Percentiles rank a stretch among this genome's conserved stretches.
Conservation (phyloP, 2,329 filamentous ascomycete species). For the Fusarium cicatricum region DNA sequence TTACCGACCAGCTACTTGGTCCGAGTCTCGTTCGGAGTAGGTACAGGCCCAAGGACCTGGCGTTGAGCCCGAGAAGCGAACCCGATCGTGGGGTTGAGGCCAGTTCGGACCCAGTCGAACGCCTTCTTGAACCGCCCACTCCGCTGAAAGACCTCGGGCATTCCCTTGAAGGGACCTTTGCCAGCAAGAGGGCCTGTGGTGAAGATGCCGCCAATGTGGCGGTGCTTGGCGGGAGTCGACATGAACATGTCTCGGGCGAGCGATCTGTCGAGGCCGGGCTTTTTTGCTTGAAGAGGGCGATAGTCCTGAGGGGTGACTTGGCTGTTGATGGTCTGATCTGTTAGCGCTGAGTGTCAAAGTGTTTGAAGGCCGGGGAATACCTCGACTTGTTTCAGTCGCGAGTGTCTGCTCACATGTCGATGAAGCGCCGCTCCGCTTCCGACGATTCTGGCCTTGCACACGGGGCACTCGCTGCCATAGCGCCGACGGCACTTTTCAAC, state of each 20-base stretch:
- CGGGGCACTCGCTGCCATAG: slow-evolving; percentile 1
- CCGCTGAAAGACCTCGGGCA: slow-evolving; percentile 1
- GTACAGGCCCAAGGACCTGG: neutral
- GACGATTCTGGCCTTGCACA: slow-evolving; percentile 11
- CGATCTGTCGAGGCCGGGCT: slow-evolving; percentile 1
- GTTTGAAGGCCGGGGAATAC: fast-evolving
- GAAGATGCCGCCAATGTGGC: slow-evolving; percentile 8
- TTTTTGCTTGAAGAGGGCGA: neutral
- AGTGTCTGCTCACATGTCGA: slow-evolving; percentile 16
- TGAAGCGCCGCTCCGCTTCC: neutral
- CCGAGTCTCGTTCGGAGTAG: neutral
- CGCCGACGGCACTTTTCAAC: no score
- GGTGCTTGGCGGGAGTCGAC: slow-evolving; percentile 14
- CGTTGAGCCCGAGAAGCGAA: neutral
- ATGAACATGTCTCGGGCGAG: slow-evolving; percentile 16
- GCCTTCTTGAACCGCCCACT: slow-evolving; percentile 15
- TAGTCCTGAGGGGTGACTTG: neutral
- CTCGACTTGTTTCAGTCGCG: slow-evolving; percentile 9
- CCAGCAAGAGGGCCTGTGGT: slow-evolving; percentile 8
- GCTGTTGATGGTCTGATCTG: neutral
- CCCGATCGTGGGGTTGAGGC: neutral
- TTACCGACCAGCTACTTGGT: no score
- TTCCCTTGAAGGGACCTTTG: slow-evolving; percentile 3
- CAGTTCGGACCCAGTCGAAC: slow-evolving; percentile 14
- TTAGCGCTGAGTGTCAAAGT: fast-evolving